phyloP scores from a whole-genome alignment of 371 early-diverging fungal species.

The Batkoa obscura region DNA sequence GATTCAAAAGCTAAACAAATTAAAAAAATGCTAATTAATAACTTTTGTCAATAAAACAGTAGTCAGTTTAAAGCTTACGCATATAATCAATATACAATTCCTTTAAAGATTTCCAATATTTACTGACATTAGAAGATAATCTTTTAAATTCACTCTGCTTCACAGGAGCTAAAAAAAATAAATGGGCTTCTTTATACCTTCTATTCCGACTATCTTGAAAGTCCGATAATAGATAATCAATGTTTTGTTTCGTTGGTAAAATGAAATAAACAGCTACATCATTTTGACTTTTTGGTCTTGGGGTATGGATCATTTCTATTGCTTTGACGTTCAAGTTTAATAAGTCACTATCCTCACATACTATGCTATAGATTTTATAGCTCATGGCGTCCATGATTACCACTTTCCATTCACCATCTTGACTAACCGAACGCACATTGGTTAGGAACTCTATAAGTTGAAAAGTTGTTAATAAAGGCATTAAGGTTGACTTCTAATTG shows the following conservation, averaged over 20 bases:
- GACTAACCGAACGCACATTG: conserved; percentile 8
- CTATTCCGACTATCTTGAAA: neutral
- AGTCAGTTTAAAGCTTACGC: too few species aligned
- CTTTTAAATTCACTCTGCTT: conserved; percentile 24
- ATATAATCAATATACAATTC: conserved; percentile 68
- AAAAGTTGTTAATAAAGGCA: too few species aligned
- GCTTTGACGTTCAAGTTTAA: conserved; percentile 81
- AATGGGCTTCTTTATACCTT: neutral
- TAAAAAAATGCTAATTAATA: neutral
- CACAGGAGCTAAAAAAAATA: conserved; percentile 13
- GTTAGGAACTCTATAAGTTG: neutral
- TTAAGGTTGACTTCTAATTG: too few species aligned
- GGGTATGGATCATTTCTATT: conserved; percentile 12
- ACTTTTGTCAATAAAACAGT: neutral
- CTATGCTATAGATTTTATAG: conserved; percentile 63
- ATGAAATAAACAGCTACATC: conserved; percentile 7
- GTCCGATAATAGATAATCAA: conserved; percentile 79
- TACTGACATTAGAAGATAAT: conserved; percentile 30
- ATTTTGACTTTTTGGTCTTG: neutral
- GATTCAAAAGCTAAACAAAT: conserved; percentile 44
- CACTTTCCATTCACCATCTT: conserved; percentile 45
- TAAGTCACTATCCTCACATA: conserved; percentile 80
- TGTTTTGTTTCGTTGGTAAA: conserved; percentile 37
- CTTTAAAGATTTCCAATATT: conserved; percentile 42
- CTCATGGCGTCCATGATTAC: conserved; percentile 76